Evolutionary conservation across 1,284 basidiomycete genomes (phyloP).

Genomic region (Fistulinella staudtii): DNA sequence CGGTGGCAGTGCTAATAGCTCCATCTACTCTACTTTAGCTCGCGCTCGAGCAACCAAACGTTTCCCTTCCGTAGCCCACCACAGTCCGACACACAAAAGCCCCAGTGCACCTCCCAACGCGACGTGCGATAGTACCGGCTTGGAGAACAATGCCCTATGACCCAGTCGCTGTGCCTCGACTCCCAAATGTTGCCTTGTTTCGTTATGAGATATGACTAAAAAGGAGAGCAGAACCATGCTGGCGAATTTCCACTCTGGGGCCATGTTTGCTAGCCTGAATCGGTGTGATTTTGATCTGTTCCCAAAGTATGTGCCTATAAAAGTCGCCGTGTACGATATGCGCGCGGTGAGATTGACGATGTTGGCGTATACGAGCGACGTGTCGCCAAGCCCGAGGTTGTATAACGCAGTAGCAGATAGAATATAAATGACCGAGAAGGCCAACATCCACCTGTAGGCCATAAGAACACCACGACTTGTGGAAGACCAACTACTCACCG

Average conservation of each 20-base stretch:
- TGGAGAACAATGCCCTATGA: slow-evolving; percentile 30
- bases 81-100: slow-evolving; percentile 38
- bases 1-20: too few species aligned
- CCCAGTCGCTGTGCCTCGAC: slow-evolving; percentile 26
- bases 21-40: slow-evolving; percentile 23
- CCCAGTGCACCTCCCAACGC: slow-evolving; percentile 40
- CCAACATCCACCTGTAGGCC: slow-evolving; percentile 57
- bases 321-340: slow-evolving; percentile 49
- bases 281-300: slow-evolving; percentile 19
- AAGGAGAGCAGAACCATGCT: slow-evolving; percentile 32
- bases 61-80: slow-evolving; percentile 42
- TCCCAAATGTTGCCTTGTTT: slow-evolving; percentile 19
- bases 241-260: slow-evolving; percentile 36
- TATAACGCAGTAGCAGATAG: slow-evolving; percentile 50
- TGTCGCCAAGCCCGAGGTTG: slow-evolving; percentile 54
- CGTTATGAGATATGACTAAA: slow-evolving; percentile 25
- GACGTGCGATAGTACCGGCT: slow-evolving; percentile 38
- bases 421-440: slow-evolving; percentile 62
- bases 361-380: slow-evolving; percentile 74
- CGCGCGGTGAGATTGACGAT: slow-evolving; percentile 59
- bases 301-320: slow-evolving; percentile 37
- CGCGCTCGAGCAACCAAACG: slow-evolving; percentile 18
- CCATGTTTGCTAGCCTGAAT: slow-evolving; percentile 25
- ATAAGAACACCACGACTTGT: not conserved
- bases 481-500: slow-evolving; percentile 37